Conservation (phyloP, 208 protist species). For the Giardia muris region DNA sequence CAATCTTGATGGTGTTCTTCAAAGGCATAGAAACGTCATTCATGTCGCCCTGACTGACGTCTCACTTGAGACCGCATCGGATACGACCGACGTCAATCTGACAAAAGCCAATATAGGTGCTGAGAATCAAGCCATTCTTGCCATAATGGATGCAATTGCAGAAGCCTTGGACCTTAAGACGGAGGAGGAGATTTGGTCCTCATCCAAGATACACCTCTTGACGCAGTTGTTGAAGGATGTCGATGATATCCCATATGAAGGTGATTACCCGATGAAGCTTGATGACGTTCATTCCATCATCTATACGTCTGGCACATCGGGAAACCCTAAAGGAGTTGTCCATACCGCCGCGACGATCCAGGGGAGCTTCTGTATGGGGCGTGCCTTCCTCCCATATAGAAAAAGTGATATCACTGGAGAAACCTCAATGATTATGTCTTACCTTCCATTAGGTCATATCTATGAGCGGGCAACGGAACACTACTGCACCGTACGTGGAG, state of each 20-base stretch:
- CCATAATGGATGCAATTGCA: not conserved
- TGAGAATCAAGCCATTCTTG: not conserved
- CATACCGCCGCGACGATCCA: not conserved
- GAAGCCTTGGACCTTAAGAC: not conserved
- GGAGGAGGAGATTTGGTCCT: not conserved
- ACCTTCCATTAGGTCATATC: slow-evolving; percentile 10
- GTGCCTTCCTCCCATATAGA: not conserved
- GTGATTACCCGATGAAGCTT: not conserved
- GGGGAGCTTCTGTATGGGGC: not conserved
- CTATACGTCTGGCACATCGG: slow-evolving; percentile 23
- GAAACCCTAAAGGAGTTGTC: not conserved
- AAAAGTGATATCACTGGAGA: not conserved
- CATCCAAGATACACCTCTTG: not conserved
- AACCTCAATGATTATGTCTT: not conserved
- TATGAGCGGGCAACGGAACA: not conserved
- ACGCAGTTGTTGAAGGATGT: not conserved
- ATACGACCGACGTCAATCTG: not conserved
- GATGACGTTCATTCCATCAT: not conserved
- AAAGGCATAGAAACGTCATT: too few relatives aligned
- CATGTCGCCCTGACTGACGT: not conserved
- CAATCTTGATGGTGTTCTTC: not conserved
- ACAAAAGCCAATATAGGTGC: not conserved
- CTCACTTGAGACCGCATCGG: not conserved
- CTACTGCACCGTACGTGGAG: not conserved
- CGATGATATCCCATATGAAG: not conserved